Conservation (phyloP, 208 protist species). For the Naegleria lovaniensis region DNA sequence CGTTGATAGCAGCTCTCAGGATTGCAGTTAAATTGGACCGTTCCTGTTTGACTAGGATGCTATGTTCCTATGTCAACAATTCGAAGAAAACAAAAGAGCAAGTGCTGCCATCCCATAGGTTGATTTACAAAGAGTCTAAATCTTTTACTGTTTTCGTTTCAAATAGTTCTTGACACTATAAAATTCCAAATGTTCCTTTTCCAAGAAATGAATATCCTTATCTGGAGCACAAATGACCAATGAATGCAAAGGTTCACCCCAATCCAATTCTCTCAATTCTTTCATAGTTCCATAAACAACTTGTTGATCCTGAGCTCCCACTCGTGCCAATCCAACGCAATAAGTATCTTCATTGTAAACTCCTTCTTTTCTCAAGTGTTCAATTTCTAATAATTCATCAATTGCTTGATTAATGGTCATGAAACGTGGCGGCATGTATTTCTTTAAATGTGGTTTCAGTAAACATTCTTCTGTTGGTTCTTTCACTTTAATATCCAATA, state of each 20-base stretch:
- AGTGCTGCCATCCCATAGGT: too few relatives aligned
- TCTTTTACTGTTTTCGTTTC: too few relatives aligned
- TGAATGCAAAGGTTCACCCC: conserved; percentile 93
- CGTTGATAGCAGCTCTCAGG: too few relatives aligned
- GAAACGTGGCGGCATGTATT: conserved; percentile 94
- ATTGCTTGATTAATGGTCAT: conserved; percentile 94
- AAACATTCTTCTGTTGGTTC: conserved; percentile 92
- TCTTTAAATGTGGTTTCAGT: conserved; percentile 73
- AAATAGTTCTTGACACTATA: conserved; percentile 40
- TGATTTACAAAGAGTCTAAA: too few relatives aligned
- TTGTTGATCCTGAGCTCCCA: conserved; percentile 80
- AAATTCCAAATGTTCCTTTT: conserved; percentile 74
- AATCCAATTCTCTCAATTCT: conserved; percentile 81
- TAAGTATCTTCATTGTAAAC: conserved; percentile 69
- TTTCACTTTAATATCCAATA: conserved; percentile 99
- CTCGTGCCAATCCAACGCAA: conserved; percentile 86
- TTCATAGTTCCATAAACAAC: conserved; percentile 82
- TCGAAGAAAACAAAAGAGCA: too few relatives aligned
- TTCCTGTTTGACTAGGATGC: too few relatives aligned
- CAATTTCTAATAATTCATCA: conserved; percentile 89
- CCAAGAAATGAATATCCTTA: conserved; percentile 83
- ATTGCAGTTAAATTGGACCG: too few relatives aligned
- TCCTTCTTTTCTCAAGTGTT: conserved; percentile 60
- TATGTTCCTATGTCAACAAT: too few relatives aligned
- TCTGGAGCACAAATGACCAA: conserved; percentile 79